phyloP scores from a whole-genome alignment of 192 early-diverging fungal genomes.

The Linnemannia hyalina region DNA sequence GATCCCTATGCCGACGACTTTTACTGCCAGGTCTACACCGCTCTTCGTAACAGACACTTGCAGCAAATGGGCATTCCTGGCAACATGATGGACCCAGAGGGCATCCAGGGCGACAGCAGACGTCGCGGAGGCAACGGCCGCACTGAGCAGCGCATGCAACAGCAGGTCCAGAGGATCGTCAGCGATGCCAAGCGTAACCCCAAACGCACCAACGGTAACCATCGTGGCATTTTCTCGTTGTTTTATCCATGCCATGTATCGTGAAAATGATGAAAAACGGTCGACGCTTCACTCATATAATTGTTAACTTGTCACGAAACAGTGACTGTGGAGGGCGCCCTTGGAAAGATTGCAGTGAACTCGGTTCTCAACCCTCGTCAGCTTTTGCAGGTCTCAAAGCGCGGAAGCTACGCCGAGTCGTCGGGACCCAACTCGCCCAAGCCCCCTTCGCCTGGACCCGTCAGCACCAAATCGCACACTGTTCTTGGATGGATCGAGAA shows the following conservation, averaged over 20 bases:
- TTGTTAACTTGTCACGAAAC: background rate
- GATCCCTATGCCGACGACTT: constrained; percentile 96
- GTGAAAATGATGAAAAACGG: background rate
- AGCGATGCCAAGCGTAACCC: constrained; percentile 91
- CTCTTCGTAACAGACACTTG: constrained; percentile 69
- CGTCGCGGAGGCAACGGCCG: constrained; percentile 56
- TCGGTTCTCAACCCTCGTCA: constrained; percentile 93
- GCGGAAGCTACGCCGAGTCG: constrained; percentile 38
- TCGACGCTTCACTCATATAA: background rate
- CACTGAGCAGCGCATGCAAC: constrained; percentile 80
- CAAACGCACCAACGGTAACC: constrained; percentile 82
- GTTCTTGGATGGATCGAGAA: constrained; percentile 81
- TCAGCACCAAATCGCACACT: constrained; percentile 66
- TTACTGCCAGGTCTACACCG: constrained; percentile 93
- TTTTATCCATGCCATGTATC: background rate
- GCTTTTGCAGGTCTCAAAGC: constrained; percentile 76
- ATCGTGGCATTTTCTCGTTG: background rate
- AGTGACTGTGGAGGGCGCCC: constrained; percentile 93
- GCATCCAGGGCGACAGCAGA: constrained; percentile 29
- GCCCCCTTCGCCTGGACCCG: constrained; percentile 55
- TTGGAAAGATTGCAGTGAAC: constrained; percentile 93
- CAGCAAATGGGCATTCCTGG: constrained; percentile 58
- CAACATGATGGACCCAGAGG: constrained; percentile 21
- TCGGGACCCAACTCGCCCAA: constrained; percentile 41
- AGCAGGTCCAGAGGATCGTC: constrained; percentile 97